phyloP scores from a whole-genome alignment of 441 rosid species.

The Bocquillonia castaneifolia region DNA sequence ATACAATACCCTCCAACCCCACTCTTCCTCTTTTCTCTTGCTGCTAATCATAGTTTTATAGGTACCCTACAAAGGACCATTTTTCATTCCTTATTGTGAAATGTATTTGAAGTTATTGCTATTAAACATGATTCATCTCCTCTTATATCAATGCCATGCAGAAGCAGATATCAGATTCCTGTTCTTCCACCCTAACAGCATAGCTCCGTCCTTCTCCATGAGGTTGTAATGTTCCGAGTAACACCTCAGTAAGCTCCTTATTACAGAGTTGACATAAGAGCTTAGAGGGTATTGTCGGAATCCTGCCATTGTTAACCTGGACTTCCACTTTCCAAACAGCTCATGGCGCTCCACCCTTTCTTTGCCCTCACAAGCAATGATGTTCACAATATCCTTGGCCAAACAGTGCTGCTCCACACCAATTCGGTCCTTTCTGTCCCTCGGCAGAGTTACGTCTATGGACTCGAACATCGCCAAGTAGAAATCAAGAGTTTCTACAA shows the following conservation, averaged over 20 bases:
- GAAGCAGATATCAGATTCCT: slow-evolving; percentile 70
- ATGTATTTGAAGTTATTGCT: slow-evolving; percentile 5
- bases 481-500: slow-evolving; percentile 58
- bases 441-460: slow-evolving; percentile 57
- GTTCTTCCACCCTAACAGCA: slow-evolving; percentile 77
- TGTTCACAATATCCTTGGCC: slow-evolving; percentile 76
- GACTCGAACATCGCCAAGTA: slow-evolving; percentile 80
- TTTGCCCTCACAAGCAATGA: slow-evolving; percentile 79
- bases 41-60: neutral
- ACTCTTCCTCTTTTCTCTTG: too few species aligned
- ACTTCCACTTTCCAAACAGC: slow-evolving; percentile 84
- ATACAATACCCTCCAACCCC: neutral
- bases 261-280: slow-evolving; percentile 59
- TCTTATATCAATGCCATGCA: slow-evolving; percentile 48
- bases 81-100: neutral
- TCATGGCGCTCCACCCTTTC: slow-evolving; percentile 87
- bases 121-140: neutral
- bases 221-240: slow-evolving; percentile 51
- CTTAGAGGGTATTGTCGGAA: slow-evolving; percentile 66
- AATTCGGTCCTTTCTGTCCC: slow-evolving; percentile 60
- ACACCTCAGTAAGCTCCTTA: slow-evolving; percentile 45
- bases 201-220: slow-evolving; percentile 65
- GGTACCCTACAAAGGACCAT: neutral
- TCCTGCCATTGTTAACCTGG: slow-evolving; percentile 85
- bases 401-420: slow-evolving; percentile 73